Evolutionary conservation across 2,329 filamentous ascomycete genomes (phyloP), one percentile per base, ranked within the genome.

Genomic region (Ophiostoma tasmaniense): DNA sequence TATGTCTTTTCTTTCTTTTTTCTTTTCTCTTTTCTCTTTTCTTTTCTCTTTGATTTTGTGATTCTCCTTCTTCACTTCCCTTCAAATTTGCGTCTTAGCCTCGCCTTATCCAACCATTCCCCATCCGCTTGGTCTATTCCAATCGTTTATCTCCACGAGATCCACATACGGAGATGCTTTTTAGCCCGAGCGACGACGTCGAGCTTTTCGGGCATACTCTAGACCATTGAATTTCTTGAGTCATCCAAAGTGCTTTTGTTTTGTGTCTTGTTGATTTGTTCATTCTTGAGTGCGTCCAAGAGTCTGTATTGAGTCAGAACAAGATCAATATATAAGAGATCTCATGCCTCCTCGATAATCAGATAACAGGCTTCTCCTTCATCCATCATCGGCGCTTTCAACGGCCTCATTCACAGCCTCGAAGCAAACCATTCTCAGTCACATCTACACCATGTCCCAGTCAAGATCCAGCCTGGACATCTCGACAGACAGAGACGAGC

Each of bases 131-230:
- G 20, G 59, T 59, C 50, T 8, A 17, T 67, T 67, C 1, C 20
- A 55, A 55, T 55, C 50, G 50, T 64, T 30, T 45, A 17, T 30
- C 61, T 50, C 42, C 35, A 28, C 6, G 50, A 59, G 33, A 67
- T 42, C 39, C 50, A 55, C 66, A 45, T 25, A 50, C 66, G 55
- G 66, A 62, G 66, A 67, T 64, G 35, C 39, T 22, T n/a, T 20
- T 67, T 39, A n/a, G 55, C 55, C 52, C 52, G 35, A 59, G 25
- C 55, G 55, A 45, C 37, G 8, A 39, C 55, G 55, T 59, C 25
- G 50, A n/a, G 50, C 22, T 55, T 55, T 55, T 68, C 62, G 67
- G 59, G 20, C 59, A 50, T 61, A 55, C 20, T 55, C 25, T 55
- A 25, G n/a, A 55, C 20, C 22, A 55, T 55, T 25, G n/a, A 55